Evolutionary conservation across 2,329 filamentous ascomycete species (phyloP).

Genomic region (Cordyceps fumosorosea): DNA sequence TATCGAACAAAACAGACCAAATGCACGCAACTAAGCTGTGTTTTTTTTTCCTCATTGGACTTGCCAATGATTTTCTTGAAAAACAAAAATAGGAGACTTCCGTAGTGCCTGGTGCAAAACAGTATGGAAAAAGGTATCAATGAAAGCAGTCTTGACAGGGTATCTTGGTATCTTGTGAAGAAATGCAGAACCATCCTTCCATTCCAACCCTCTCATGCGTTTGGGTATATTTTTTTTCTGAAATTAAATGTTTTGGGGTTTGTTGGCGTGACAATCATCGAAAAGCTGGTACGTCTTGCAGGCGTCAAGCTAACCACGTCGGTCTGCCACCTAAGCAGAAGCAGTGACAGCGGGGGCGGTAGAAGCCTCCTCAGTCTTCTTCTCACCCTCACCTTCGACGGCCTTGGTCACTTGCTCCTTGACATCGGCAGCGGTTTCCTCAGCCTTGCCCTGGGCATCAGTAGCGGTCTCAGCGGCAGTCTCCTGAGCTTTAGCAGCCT

Average conservation of each 20-base stretch:
- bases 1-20: conserved; percentile 33
- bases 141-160: conserved; percentile 46
- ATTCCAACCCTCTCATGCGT: conserved; percentile 38
- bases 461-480: conserved; percentile 23
- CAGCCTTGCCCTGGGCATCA: conserved; percentile 30
- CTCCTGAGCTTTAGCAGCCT: conserved; percentile 30
- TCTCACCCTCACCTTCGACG: conserved; percentile 17
- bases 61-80: conserved; percentile 8
- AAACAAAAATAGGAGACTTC: conserved; percentile 9
- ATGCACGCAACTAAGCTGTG: conserved; percentile 14
- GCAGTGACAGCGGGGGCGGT: conserved; percentile 43
- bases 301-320: conserved; percentile 16
- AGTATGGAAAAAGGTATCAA: conserved; percentile 35
- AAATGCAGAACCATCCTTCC: conserved; percentile 49
- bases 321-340: conserved; percentile 38
- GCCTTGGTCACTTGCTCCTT: conserved; percentile 22
- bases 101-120: conserved; percentile 19
- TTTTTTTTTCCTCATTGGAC: conserved; percentile 20
- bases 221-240: conserved; percentile 19
- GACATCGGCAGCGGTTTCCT: conserved; percentile 29
- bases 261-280: conserved; percentile 16
- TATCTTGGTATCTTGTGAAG: conserved; percentile 45
- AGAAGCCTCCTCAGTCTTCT: conserved; percentile 32
- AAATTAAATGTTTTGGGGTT: conserved; percentile 16
- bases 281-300: conserved; percentile 3